A percentile compares a stretch with the other conserved stretches of the same genome.
Evolutionary conservation across 2,329 filamentous ascomycete genomes (phyloP).

Genomic region (Trematosphaeria pertusa): DNA sequence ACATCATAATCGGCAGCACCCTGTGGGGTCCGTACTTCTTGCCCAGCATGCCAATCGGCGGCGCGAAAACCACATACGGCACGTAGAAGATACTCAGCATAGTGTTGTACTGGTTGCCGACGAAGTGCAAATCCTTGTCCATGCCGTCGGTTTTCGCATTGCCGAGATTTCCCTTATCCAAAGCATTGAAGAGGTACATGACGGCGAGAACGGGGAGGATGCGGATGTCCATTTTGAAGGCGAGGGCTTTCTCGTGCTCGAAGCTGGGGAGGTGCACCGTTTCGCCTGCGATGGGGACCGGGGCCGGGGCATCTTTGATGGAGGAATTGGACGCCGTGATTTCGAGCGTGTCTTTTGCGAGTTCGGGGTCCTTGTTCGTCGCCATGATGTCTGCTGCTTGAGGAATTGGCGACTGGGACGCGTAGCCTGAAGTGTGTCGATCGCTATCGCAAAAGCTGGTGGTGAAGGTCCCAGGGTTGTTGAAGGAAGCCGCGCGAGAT

Average conservation of each 20-base stretch:
- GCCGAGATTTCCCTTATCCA: constrained; percentile 42
- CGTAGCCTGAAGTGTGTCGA: background rate
- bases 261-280: constrained; percentile 42
- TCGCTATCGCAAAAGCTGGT: no score
- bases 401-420: constrained; percentile 7
- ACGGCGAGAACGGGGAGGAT: constrained; percentile 65
- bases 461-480: no score
- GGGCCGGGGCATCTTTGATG: constrained; percentile 27
- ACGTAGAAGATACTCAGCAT: constrained; percentile 75
- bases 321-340: constrained; percentile 37
- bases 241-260: constrained; percentile 51
- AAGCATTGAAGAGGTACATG: constrained; percentile 64
- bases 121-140: constrained; percentile 65
- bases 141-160: constrained; percentile 56
- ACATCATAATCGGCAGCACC: constrained; percentile 72
- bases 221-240: constrained; percentile 62
- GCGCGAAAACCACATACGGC: constrained; percentile 74
- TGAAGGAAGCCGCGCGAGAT: no score
- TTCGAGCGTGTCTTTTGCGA: constrained; percentile 37
- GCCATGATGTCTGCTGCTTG: no score
- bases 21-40: constrained; percentile 71
- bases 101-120: constrained; percentile 70
- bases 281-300: constrained; percentile 34
- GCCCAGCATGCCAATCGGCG: constrained; percentile 69
- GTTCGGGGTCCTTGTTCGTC: constrained; percentile 31